phyloP scores from a whole-genome alignment of 768 basidiomycete genomes.

The Leccinum obscurum region DNA sequence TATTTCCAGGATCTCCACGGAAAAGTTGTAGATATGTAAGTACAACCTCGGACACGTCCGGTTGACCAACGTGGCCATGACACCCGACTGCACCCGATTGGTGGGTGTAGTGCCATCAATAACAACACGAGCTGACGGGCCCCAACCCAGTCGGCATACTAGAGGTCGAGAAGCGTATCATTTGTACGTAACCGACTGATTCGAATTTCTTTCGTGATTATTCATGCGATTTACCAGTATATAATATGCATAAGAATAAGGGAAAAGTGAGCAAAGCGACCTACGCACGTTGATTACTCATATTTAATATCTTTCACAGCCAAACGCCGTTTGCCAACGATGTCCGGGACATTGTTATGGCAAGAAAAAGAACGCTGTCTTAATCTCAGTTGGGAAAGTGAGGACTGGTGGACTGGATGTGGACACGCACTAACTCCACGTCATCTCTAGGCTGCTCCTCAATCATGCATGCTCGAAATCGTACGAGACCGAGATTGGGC shows the following conservation, averaged over 20 bases:
- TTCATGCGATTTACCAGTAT: conserved; percentile 35
- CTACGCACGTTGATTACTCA: neutral
- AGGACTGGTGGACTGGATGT: conserved; percentile 12
- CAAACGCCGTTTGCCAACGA: conserved; percentile 58
- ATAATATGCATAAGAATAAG: conserved; percentile 45
- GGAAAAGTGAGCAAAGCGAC: conserved; percentile 41
- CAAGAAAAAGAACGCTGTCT: conserved; percentile 44
- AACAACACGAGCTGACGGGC: conserved; percentile 37
- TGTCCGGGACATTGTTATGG: conserved; percentile 51
- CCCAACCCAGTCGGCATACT: conserved; percentile 48
- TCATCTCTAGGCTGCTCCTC: conserved; percentile 61
- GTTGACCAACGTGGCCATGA: conserved; percentile 51
- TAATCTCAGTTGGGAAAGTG: conserved; percentile 39
- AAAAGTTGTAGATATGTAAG: conserved; percentile 42
- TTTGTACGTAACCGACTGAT: conserved; percentile 37
- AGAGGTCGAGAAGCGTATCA: conserved; percentile 52
- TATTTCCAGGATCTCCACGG: conserved; percentile 44
- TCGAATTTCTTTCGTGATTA: neutral
- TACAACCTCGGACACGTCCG: conserved; percentile 43
- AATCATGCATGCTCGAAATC: conserved; percentile 71
- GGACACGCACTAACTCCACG: conserved; percentile 11
- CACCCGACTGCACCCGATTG: conserved; percentile 46
- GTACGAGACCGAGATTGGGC: conserved; percentile 52
- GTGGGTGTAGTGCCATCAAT: conserved; percentile 50
- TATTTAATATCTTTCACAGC: conserved; percentile 31